These are phyloP conservation scores for Penicillium steckii DNA, from an alignment of 495 filamentous ascomycete genomes.

Conservation along the genomic window DNA sequence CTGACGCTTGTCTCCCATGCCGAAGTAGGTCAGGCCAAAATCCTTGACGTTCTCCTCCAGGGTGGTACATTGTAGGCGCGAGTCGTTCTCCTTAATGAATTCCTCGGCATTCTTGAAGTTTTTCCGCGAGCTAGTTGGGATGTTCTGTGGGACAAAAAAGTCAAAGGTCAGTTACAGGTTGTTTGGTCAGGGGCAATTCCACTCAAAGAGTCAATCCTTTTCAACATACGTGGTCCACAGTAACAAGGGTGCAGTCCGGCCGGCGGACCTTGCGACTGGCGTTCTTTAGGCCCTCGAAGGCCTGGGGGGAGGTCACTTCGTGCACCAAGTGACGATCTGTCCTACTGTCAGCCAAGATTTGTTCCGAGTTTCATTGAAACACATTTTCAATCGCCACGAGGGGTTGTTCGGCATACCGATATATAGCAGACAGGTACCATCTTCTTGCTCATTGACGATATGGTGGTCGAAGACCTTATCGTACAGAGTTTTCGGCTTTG, in stretches of 20 bases:
- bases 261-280: constrained; percentile 83
- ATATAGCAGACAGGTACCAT: constrained; percentile 89
- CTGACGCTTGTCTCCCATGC: constrained; percentile 92
- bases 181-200: background rate
- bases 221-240: constrained; percentile 89
- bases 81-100: constrained; percentile 94
- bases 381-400: too few relatives aligned
- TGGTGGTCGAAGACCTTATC: constrained; percentile 96
- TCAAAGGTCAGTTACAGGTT: background rate
- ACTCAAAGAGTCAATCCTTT: background rate
- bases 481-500: constrained; percentile 84
- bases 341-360: background rate
- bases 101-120: constrained; percentile 78
- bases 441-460: constrained; percentile 89
- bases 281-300: constrained; percentile 91
- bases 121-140: constrained; percentile 86
- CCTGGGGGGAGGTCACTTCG: constrained; percentile 98
- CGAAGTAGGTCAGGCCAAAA: constrained; percentile 96
- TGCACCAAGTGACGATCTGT: constrained; percentile 91
- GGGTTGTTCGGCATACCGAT: constrained; percentile 60
- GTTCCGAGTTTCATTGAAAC: background rate
- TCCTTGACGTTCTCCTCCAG: constrained; percentile 97
- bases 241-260: constrained; percentile 94
- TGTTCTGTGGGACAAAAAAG: constrained; percentile 58
- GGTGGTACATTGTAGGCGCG: constrained; percentile 87